These are phyloP conservation scores for Trametes punicea DNA, from an alignment of 768 basidiomycete species.

Conservation along the genomic window DNA sequence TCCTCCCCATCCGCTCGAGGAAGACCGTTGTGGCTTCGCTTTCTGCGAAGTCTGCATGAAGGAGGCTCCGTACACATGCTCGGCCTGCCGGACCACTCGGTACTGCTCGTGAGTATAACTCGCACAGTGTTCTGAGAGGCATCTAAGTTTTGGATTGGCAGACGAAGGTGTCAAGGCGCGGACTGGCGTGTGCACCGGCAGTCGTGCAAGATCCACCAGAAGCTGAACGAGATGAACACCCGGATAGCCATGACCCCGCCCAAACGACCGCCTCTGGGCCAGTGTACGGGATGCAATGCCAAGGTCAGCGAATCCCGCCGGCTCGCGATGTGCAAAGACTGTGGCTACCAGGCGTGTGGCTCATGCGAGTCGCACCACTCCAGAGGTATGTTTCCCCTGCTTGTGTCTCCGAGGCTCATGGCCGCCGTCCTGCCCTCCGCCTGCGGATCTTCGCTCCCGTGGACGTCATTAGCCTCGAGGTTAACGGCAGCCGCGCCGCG, in stretches of 20 bases:
- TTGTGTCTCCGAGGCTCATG: background rate
- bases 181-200: conserved; percentile 34
- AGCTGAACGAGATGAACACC: conserved; percentile 26
- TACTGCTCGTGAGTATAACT: conserved; percentile 19
- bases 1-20: conserved; percentile 15
- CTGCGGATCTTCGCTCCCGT: background rate
- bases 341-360: conserved; percentile 35
- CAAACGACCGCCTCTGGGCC: conserved; percentile 21
- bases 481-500: background rate
- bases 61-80: conserved; percentile 17
- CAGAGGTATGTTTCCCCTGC: conserved; percentile 22
- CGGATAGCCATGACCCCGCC: conserved; percentile 28
- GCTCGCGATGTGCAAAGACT: conserved; percentile 30
- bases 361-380: conserved; percentile 31
- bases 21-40: conserved; percentile 17
- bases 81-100: conserved; percentile 20
- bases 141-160: background rate
- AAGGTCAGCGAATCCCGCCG: conserved; percentile 17
- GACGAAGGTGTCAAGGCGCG: conserved; percentile 29
- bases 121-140: background rate
- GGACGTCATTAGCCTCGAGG: conserved; percentile 9
- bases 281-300: conserved; percentile 33
- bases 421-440: conserved; percentile 1
- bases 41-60: conserved; percentile 19
- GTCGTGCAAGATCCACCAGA: conserved; percentile 35